Base-by-base conservation (phyloP, 1,284 basidiomycete genomes). In the Apiotrichum porosum region DNA sequence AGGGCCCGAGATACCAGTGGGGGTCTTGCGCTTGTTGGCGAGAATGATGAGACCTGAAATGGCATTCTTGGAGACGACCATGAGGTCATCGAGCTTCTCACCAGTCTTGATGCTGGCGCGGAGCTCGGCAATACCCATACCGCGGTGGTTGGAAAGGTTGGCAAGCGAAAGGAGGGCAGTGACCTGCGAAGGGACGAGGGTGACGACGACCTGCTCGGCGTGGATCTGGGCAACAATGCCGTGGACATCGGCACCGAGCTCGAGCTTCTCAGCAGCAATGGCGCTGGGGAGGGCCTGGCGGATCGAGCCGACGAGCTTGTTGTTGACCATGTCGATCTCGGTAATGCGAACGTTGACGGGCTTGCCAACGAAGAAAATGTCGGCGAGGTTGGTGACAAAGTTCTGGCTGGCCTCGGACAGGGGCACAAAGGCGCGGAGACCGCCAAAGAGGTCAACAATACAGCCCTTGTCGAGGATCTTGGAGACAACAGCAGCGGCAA, bases 31-130 rank as follows among this genome's bases (percentile, higher is more conserved):
- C 51, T 83, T 85, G 52, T 73, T 69, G 37, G 85, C 85, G 38
- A 94, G 86, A 52, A 97, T 85, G 49, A 97, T 85, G 48, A 97
- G 79, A 13, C 84, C 83, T 61, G 89, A 91, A 58, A 88, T 90
- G 1, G 82, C 77, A 67, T 91, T 92, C 61, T 89, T 86, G n/a
- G 88, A 86, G 21, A 92, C 86, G 17, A 98, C 87, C 4, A 88
- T 81, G 6, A 98, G 78, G 40, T 87, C 84, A 13, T 83, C 77
- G 19, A 98, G 72, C 54, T 78, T 78, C 44, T 91, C 85, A 15
- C 88, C 88, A 32, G 78, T 75, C 61, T 85, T 82, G 40, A 97
- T 75, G 4, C 77, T 72, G 2, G 76, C 74, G 21, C 83, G 81
- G 18, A 95, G 76, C 58, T 88, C 84, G n/a, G 84, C 77, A 12